Evolutionary conservation across 2,329 filamentous ascomycete genomes (phyloP), one percentile per base, ranked within the genome.

Genomic region (Nectriaceae sp.): DNA sequence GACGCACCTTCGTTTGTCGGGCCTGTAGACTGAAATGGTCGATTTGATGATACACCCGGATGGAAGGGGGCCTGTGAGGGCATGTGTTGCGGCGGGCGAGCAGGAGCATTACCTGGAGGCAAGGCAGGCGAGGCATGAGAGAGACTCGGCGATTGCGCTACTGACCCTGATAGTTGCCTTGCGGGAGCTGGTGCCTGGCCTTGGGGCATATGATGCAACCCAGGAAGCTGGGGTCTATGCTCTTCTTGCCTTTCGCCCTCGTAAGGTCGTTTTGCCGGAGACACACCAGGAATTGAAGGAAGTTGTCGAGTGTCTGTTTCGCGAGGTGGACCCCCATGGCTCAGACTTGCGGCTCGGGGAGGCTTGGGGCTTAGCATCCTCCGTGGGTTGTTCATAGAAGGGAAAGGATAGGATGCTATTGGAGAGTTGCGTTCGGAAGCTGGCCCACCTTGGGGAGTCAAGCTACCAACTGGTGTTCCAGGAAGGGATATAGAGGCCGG

Each of bases 131-230:
- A 57, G 16, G 65, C 62, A 5, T 56, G 8, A 15, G 53, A 50
- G n/a, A 49, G 50, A 11, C 68, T 44, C 19, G 57, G 53, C 8
- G 70, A 62, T n/a, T 75, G 71, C 4, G 71, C 70, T 37, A 68
- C 55, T 19, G 69, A 62, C 38, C 70, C 65, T 40, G 66, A 54
- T 60, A 21, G 63, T 59, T 5, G 65, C 57, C 52, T 53, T 51
- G 45, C 21, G 49, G 49, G 21, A 47, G 52, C 37, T 53, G 61
- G 21, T 47, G 57, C 21, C 47, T 60, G 50, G 48, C 58, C 21
- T 46, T 60, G 50, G 3, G 60, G 53, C 40, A 61, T 54, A 29
- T 63, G 64, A 15, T 66, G 62, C 5, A 60, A 46, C 8, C 55
- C 56, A 3, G 59, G 56, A 5, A 60, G 60, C 8, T 61, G 62